Conservation (phyloP, 352 stramenopile genomes). For the Pythium brachiatum region DNA sequence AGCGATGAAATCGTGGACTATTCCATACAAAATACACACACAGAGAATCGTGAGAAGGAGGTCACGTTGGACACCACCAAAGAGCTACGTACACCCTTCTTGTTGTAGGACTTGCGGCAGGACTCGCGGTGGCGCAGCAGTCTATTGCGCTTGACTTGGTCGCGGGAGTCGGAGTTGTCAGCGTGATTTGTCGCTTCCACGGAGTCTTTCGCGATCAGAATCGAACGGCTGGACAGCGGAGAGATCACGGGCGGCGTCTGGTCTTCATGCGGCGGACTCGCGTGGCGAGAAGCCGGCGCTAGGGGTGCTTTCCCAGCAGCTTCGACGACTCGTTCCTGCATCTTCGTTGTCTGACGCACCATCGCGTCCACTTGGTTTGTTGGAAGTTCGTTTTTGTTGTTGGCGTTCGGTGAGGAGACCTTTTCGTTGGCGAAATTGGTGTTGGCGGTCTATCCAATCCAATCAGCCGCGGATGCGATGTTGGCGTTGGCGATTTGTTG, state of each 20-base stretch:
- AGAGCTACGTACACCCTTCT: conserved; percentile 20
- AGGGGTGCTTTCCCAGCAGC: too few species aligned
- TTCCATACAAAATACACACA: too few species aligned
- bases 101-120: conserved; percentile 19
- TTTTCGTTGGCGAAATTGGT: neutral
- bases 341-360: neutral
- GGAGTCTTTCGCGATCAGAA: neutral
- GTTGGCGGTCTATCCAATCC: neutral
- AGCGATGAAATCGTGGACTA: conserved; percentile 14
- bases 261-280: neutral
- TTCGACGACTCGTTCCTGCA: too few species aligned
- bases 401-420: neutral
- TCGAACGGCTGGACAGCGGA: neutral
- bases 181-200: neutral
- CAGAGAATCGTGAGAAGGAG: neutral
- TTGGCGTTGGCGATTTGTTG: neutral
- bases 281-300: neutral
- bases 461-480: too few species aligned
- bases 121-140: conserved; percentile 22
- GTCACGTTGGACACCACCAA: neutral
- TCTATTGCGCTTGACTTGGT: neutral
- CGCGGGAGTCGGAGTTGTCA: neutral
- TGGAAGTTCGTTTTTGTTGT: too few species aligned
- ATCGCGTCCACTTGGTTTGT: neutral
- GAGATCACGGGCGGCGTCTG: neutral